Percentiles rank a stretch among this genome's conserved stretches.
Conservation (phyloP, 148 eudicot genomes). For the Amaranthus cruentus region DNA sequence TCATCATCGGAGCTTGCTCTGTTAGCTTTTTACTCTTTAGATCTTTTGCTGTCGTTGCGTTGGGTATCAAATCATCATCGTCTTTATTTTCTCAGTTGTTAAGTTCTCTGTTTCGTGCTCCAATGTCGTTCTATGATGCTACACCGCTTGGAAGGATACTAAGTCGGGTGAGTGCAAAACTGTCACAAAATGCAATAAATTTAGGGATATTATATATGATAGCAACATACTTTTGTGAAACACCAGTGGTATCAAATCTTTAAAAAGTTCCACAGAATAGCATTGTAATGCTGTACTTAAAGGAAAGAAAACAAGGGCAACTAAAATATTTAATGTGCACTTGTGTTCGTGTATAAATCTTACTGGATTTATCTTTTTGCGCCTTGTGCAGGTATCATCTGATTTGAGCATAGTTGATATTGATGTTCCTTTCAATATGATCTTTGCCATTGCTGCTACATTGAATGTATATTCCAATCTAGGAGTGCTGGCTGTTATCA, state of each 20-base stretch:
- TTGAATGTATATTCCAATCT: constrained; percentile 51
- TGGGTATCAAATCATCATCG: constrained; percentile 67
- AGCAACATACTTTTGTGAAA: too few species aligned
- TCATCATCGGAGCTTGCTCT: constrained; percentile 55
- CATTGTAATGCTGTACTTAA: too few species aligned
- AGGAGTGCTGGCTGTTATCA: constrained; percentile 61
- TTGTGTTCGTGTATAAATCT: too few species aligned
- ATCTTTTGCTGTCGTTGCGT: constrained; percentile 43
- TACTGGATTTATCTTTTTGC: too few species aligned
- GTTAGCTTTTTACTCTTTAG: constrained; percentile 44
- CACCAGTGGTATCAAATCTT: too few species aligned
- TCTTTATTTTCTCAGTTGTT: constrained; percentile 67
- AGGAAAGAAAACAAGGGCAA: too few species aligned
- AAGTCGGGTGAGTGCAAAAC: constrained; percentile 52
- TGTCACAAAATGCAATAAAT: not conserved
- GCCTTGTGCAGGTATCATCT: constrained; percentile 50
- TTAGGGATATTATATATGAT: too few species aligned
- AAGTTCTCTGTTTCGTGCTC: constrained; percentile 78
- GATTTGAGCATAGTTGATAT: constrained; percentile 87
- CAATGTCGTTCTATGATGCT: constrained; percentile 94
- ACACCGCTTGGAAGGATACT: constrained; percentile 93
- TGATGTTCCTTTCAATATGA: constrained; percentile 66
- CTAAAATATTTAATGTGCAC: too few species aligned
- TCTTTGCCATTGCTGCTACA: constrained; percentile 57
- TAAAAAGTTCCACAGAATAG: too few species aligned